A percentile compares a stretch with the other conserved stretches of the same genome.
phyloP scores from a whole-genome alignment of 2,329 filamentous ascomycete species.

The Rhinocladiella similis region DNA sequence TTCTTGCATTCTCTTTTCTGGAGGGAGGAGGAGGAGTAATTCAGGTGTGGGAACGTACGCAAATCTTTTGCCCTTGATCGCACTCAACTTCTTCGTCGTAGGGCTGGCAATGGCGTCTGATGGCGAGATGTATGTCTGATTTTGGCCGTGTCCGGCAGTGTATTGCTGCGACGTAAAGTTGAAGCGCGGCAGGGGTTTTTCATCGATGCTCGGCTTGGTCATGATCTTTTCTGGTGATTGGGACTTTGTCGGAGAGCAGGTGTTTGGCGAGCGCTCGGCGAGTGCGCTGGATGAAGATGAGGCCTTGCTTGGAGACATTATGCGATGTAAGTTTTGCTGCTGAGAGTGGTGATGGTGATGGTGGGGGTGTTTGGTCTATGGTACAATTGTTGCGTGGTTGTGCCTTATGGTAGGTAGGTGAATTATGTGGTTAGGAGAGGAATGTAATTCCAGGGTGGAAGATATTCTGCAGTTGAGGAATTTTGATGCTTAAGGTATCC shows the following conservation, averaged over 20 bases:
- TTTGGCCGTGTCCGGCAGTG: constrained; percentile 8
- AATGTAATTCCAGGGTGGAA: too few species aligned
- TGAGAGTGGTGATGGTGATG: too few species aligned
- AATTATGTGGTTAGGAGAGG: too few species aligned
- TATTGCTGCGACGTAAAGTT: constrained; percentile 6
- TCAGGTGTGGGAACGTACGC: constrained; percentile 22
- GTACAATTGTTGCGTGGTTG: too few species aligned
- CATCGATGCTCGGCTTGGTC: constrained; percentile 2
- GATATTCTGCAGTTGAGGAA: too few species aligned
- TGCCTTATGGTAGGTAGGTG: too few species aligned
- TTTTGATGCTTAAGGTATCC: too few species aligned
- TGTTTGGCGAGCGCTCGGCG: background rate
- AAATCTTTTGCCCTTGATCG: constrained; percentile 51
- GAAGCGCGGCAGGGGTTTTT: constrained; percentile 12
- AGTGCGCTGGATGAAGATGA: background rate
- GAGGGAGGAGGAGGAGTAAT: too few species aligned
- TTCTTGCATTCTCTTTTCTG: constrained; percentile 5
- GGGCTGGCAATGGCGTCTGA: constrained; percentile 53
- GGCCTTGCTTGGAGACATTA: background rate
- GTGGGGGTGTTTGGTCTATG: too few species aligned
- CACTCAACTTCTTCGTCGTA: constrained; percentile 51
- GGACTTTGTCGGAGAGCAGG: background rate
- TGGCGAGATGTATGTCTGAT: constrained; percentile 46
- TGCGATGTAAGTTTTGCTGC: background rate
- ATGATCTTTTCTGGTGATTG: background rate